Percentiles rank a stretch among this genome's conserved stretches.
phyloP scores from a whole-genome alignment of 2,329 filamentous ascomycete species.

The Ophiostoma novo-ulmi region DNA sequence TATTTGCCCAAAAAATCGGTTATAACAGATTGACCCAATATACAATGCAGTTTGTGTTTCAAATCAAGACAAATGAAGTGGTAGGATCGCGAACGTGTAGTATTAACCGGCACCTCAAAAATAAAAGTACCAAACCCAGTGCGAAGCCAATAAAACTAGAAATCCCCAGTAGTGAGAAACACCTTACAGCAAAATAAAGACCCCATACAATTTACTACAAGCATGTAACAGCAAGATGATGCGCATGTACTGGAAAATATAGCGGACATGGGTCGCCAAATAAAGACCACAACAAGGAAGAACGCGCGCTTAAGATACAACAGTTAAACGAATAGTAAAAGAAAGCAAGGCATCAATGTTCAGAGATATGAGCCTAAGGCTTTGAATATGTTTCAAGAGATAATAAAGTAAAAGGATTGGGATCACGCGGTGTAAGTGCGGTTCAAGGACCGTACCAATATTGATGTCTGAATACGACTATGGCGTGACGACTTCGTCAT shows the following conservation, averaged over 20 bases:
- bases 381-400: neutral
- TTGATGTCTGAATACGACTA: neutral
- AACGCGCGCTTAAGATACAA: neutral
- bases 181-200: neutral
- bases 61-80: neutral
- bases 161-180: neutral
- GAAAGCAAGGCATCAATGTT: neutral
- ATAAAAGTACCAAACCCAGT: neutral
- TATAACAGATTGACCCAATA: slow-evolving; percentile 3
- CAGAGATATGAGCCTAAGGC: neutral
- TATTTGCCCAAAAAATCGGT: neutral
- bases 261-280: neutral
- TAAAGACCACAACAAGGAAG: neutral
- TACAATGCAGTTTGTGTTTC: slow-evolving; percentile 1
- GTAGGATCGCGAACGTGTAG: neutral
- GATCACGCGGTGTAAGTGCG: neutral
- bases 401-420: neutral
- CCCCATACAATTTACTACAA: neutral
- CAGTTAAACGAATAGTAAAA: neutral
- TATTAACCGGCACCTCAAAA: neutral
- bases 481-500: neutral
- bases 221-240: neutral
- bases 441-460: neutral
- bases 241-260: too few relatives aligned
- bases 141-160: neutral